phyloP scores from a whole-genome alignment of 2,329 filamentous ascomycete species.

The Sclerotinia minor region DNA sequence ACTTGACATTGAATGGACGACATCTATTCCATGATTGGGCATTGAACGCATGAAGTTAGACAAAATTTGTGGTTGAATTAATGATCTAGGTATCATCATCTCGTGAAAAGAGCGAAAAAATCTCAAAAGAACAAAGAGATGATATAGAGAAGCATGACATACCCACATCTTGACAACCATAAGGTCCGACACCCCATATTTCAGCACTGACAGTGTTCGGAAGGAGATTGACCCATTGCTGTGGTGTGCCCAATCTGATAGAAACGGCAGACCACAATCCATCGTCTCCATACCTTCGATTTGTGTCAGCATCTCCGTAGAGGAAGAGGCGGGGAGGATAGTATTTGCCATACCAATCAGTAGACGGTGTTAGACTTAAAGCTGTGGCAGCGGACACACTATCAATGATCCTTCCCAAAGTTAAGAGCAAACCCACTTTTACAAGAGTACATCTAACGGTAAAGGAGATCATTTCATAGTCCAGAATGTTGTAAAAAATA shows the following conservation, averaged over 20 bases:
- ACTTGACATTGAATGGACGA: background rate
- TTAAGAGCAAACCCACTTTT: background rate
- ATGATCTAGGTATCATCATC: background rate
- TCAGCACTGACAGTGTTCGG: conserved; percentile 70
- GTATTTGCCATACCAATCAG: conserved; percentile 32
- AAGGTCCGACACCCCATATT: conserved; percentile 65
- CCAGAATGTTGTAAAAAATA: background rate
- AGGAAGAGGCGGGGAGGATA: too few relatives aligned
- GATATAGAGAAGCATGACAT: background rate
- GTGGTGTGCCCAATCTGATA: conserved; percentile 57
- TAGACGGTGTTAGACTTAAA: conserved; percentile 38
- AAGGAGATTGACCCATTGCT: conserved; percentile 55
- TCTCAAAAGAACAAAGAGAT: background rate
- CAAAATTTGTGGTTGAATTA: background rate
- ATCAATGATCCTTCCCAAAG: background rate
- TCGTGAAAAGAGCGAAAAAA: background rate
- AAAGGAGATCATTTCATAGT: background rate
- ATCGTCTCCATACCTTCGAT: conserved; percentile 60
- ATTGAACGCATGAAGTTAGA: too few relatives aligned
- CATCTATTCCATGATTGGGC: background rate
- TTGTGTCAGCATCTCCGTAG: background rate
- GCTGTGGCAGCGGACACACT: conserved; percentile 25
- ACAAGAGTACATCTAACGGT: background rate
- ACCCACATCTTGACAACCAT: conserved; percentile 50
- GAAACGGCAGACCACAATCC: conserved; percentile 71